Evolutionary conservation across 352 stramenopile species (phyloP), one percentile per base, ranked within the genome.

Genomic region (Globisporangium carolinianum): DNA sequence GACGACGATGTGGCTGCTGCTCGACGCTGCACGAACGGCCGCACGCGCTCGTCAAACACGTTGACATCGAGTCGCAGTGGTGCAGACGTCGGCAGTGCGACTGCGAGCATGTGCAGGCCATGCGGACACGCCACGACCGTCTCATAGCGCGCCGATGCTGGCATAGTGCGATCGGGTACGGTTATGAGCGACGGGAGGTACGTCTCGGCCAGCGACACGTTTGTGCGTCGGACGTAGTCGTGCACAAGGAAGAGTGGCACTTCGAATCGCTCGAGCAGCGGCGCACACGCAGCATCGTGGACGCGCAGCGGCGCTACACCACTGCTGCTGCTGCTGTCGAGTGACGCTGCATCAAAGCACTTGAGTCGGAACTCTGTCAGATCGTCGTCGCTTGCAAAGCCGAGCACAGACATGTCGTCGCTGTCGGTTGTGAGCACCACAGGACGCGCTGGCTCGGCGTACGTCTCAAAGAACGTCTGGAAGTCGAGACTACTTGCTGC

Each of bases 201-300:
- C 9, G 58, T 11, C n/a, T 60, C 45, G 11, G 62, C 32, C 9
- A 67, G 51, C 6, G 71, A 72, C 7, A 67, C 65, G 47, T 81
- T 79, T 6, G 82, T 84, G 24, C 83, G 75, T 38, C 76, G 71
- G 15, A 89, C n/a, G 64, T 86, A 92, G 66, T 89, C 73, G 65
- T 91, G 81, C 1, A 72, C 67, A 14, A 82, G 60, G 54, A 72
- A 75, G 10, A 76, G 52, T 1, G 83, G 80, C 6, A 92, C 75
- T 5, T 63, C 74, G 24, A 90, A 87, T 17, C 56, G 47, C 15
- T 73, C 56, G 24, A 92, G 61, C 3, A 73, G 57, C 1, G 53
- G 17, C 1, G 43, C 47, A 42, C 82, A 92, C 18, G 47, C 63
- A 10, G 57, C 54, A 1, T 84, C 48, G 4, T 69, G 53, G 0